These are phyloP conservation scores for Termitomyces titanicus DNA, from an alignment of 768 basidiomycete genomes.

Conservation along the genomic window DNA sequence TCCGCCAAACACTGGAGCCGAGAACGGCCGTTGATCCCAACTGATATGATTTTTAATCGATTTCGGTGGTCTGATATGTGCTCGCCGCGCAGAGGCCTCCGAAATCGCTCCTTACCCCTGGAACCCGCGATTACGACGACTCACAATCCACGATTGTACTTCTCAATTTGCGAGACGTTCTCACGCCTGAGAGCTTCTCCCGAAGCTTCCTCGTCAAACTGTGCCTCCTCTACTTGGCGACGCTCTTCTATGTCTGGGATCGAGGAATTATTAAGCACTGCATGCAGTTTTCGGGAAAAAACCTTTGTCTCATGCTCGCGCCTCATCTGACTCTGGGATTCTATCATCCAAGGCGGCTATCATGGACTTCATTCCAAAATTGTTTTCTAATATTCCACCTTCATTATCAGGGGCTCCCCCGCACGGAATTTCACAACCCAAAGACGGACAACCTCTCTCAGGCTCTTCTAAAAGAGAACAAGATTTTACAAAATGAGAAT, in stretches of 20 bases:
- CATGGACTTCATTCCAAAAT: not conserved
- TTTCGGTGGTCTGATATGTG: no score
- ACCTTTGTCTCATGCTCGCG: not conserved
- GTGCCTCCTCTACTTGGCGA: not conserved
- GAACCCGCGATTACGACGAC: no score
- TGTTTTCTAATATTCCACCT: not conserved
- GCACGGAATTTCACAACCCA: not conserved
- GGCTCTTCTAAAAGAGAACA: constrained; percentile 26
- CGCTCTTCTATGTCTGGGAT: constrained; percentile 9
- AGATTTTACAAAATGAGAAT: constrained; percentile 16
- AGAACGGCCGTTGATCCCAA: no score
- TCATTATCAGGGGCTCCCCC: not conserved
- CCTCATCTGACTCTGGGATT: not conserved
- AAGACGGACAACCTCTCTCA: not conserved
- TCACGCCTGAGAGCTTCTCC: constrained; percentile 11
- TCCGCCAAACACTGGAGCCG: no score
- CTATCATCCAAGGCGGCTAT: not conserved
- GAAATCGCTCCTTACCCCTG: no score
- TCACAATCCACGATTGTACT: constrained; percentile 10
- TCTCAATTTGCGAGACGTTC: constrained; percentile 13
- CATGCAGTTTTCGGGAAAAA: not conserved
- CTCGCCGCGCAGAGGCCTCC: no score
- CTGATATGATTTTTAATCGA: no score
- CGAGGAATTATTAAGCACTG: not conserved
- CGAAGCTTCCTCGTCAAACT: not conserved